A percentile compares a stretch with the other conserved stretches of the same genome.
These are phyloP conservation scores for Cyclostephanos tholiformis DNA, from an alignment of 108 stramenopile genomes.

Conservation along the genomic window DNA sequence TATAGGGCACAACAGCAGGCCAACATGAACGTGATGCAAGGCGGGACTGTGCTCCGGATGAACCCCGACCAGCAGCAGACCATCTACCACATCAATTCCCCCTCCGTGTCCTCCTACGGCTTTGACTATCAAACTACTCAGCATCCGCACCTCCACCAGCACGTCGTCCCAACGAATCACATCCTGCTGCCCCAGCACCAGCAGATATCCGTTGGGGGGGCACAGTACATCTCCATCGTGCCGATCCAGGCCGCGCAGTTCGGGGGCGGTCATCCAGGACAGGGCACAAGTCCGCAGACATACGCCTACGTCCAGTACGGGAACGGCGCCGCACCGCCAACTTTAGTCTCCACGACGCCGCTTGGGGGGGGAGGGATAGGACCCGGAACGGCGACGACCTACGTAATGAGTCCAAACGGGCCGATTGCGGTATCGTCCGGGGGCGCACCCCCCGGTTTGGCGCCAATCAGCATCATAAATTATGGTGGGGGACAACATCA, in stretches of 20 bases:
- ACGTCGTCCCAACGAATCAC: constrained; percentile 29
- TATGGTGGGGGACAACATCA: background rate
- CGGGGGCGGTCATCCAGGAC: background rate
- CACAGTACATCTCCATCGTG: constrained; percentile 68
- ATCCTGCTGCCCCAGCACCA: constrained; percentile 33
- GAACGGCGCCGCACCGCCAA: constrained; percentile 33
- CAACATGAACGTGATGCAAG: constrained; percentile 22
- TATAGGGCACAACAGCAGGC: constrained; percentile 30
- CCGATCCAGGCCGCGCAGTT: constrained; percentile 60
- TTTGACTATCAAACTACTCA: constrained; percentile 59
- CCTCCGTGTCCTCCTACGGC: constrained; percentile 40
- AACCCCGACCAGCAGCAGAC: constrained; percentile 51
- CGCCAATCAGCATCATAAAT: constrained; percentile 9
- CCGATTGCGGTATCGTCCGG: constrained; percentile 23
- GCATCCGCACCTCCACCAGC: constrained; percentile 49
- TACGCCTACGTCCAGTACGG: constrained; percentile 63
- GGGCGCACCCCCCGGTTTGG: background rate
- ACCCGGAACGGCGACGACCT: constrained; percentile 9
- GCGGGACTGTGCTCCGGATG: constrained; percentile 6
- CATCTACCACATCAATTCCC: constrained; percentile 59
- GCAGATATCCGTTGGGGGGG: constrained; percentile 10
- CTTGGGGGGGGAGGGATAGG: constrained; percentile 18
- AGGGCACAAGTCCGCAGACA: constrained; percentile 33
- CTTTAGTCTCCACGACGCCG: constrained; percentile 11
- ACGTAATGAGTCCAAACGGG: constrained; percentile 32